These are phyloP conservation scores for Penicillium janthinellum DNA, from an alignment of 2,329 filamentous ascomycete species.

Conservation along the genomic window DNA sequence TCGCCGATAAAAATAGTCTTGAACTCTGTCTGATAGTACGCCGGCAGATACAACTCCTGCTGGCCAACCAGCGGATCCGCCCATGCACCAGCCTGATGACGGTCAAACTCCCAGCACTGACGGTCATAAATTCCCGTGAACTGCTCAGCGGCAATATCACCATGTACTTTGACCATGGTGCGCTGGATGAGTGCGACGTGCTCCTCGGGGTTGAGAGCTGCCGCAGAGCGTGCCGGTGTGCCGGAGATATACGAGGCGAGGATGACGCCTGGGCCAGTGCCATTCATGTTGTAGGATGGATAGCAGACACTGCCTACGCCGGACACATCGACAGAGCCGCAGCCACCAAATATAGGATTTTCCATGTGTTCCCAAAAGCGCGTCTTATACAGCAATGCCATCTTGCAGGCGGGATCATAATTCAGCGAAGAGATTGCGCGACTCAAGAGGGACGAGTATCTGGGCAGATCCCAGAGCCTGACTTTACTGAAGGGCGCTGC, in stretches of 20 bases:
- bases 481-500: slow-evolving; percentile 66
- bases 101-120: slow-evolving; percentile 66
- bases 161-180: slow-evolving; percentile 69
- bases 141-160: slow-evolving; percentile 59
- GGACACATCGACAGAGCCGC: slow-evolving; percentile 32
- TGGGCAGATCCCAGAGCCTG: slow-evolving; percentile 62
- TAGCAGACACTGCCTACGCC: slow-evolving; percentile 41
- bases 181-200: slow-evolving; percentile 66
- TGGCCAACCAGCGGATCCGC: slow-evolving; percentile 62
- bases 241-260: slow-evolving; percentile 49
- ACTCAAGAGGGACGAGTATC: slow-evolving; percentile 53
- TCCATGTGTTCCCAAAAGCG: slow-evolving; percentile 61
- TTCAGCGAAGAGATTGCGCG: slow-evolving; percentile 54
- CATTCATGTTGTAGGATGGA: slow-evolving; percentile 40
- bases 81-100: slow-evolving; percentile 65
- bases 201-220: slow-evolving; percentile 31
- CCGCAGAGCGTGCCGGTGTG: slow-evolving; percentile 27
- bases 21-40: slow-evolving; percentile 71
- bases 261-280: slow-evolving; percentile 38
- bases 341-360: slow-evolving; percentile 63
- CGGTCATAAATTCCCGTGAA: slow-evolving; percentile 67
- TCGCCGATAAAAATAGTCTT: slow-evolving; percentile 71
- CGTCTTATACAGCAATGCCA: slow-evolving; percentile 68
- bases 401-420: slow-evolving; percentile 56
- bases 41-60: slow-evolving; percentile 69